phyloP scores from a whole-genome alignment of 345 rosid species.

The Physaria fendleri region DNA sequence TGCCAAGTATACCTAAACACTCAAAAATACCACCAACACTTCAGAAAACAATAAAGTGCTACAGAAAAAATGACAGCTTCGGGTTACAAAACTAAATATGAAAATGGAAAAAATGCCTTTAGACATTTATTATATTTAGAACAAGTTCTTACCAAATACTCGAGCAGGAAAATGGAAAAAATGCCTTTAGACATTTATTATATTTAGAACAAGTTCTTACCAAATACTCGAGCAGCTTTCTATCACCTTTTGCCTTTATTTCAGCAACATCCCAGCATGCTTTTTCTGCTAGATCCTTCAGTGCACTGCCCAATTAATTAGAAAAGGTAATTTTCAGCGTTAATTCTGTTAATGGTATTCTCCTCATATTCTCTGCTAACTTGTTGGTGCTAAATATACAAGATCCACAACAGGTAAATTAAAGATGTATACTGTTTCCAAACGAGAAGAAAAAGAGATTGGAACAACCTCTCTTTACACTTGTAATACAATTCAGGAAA shows the following conservation, averaged over 20 bases:
- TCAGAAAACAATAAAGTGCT: neutral
- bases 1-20: constrained; percentile 78
- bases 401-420: neutral
- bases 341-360: neutral
- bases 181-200: neutral
- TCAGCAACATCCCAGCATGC: constrained; percentile 96
- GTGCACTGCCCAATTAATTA: constrained; percentile 39
- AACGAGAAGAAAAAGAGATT: neutral
- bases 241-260: constrained; percentile 58
- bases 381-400: neutral
- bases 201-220: constrained; percentile 31
- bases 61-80: neutral
- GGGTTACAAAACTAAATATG: neutral
- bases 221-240: constrained; percentile 66
- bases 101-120: neutral
- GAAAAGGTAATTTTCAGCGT: neutral
- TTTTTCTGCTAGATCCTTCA: constrained; percentile 80
- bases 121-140: neutral
- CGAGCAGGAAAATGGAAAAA: constrained; percentile 41
- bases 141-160: constrained; percentile 56
- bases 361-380: neutral
- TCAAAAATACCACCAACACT: neutral
- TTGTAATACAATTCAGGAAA: constrained; percentile 66
- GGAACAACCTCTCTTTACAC: constrained; percentile 65
- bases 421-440: neutral